phyloP scores from a whole-genome alignment of 2,329 filamentous ascomycete species.

The Talaromyces sp. region DNA sequence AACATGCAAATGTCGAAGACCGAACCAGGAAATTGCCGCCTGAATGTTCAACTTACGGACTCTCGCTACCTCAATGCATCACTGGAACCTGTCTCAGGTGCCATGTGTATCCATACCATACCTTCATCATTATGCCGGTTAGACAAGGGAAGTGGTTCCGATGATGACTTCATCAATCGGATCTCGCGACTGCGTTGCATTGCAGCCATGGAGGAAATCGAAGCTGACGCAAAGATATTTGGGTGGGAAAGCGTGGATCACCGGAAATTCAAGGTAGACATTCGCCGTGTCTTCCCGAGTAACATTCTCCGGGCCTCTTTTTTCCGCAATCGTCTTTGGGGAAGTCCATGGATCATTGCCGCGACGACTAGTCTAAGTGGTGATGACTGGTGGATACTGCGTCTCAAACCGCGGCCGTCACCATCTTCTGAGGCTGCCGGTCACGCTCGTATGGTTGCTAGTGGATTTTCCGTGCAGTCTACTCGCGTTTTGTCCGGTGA shows the following conservation, averaged over 20 bases:
- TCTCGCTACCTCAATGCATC: conserved; percentile 56
- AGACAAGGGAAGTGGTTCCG: conserved; percentile 60
- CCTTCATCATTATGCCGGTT: conserved; percentile 52
- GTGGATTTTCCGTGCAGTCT: conserved; percentile 19
- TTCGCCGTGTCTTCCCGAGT: conserved; percentile 57
- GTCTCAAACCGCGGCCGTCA: conserved; percentile 22
- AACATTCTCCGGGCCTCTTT: conserved; percentile 62
- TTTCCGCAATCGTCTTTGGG: conserved; percentile 69
- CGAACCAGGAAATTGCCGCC: conserved; percentile 61
- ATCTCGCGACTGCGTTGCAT: conserved; percentile 35
- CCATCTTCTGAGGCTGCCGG: conserved; percentile 14
- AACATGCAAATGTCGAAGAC: conserved; percentile 53
- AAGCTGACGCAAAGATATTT: conserved; percentile 31
- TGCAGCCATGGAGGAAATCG: conserved; percentile 37
- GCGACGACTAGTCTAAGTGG: conserved; percentile 65
- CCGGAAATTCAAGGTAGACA: conserved; percentile 37
- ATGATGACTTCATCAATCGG: conserved; percentile 37
- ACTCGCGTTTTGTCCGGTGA: conserved; percentile 28
- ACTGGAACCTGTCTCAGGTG: conserved; percentile 74
- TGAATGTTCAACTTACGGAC: conserved; percentile 66
- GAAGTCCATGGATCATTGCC: conserved; percentile 64
- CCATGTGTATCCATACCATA: conserved; percentile 64
- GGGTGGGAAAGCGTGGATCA: conserved; percentile 37
- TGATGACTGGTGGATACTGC: conserved; percentile 72
- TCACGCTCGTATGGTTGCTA: conserved; percentile 14